Conservation (phyloP, 352 stramenopile genomes). For the Phytopythium kandeliae region DNA sequence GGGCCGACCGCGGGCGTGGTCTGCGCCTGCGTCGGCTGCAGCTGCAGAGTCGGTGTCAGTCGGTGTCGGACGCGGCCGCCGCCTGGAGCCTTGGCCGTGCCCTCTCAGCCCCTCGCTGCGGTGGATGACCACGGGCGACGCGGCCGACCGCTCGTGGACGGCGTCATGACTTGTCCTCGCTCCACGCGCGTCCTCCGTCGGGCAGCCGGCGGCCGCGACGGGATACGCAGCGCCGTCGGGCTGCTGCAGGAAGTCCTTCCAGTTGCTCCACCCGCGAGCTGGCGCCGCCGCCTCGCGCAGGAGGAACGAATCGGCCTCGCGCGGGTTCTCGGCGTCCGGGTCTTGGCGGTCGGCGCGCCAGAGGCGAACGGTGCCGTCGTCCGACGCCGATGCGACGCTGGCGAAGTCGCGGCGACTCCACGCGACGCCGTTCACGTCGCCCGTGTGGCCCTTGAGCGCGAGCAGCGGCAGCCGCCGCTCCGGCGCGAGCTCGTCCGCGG, state of each 20-base stretch:
- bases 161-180: neutral
- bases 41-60: neutral
- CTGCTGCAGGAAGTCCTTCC: slow-evolving; percentile 25
- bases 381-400: slow-evolving; percentile 47
- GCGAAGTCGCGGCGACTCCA: slow-evolving; percentile 49
- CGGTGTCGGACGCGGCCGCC: slow-evolving; percentile 14
- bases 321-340: neutral
- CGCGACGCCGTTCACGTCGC: slow-evolving; percentile 63
- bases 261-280: slow-evolving; percentile 23
- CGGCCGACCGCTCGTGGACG: slow-evolving; percentile 1
- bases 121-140: slow-evolving; percentile 20
- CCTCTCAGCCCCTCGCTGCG: slow-evolving; percentile 9
- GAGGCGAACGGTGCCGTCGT: slow-evolving; percentile 55
- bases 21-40: no score
- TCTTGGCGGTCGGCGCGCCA: slow-evolving; percentile 27
- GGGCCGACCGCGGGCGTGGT: neutral
- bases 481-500: neutral
- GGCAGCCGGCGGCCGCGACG: slow-evolving; percentile 8
- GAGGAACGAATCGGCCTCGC: neutral
- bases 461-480: slow-evolving; percentile 18
- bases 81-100: neutral
- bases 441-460: slow-evolving; percentile 52
- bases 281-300: neutral
- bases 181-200: neutral
- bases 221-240: slow-evolving; percentile 22